Evolutionary conservation across 305 asterid species (phyloP), one percentile per base, ranked within the genome.

Genomic region (Solanum hybrid): DNA sequence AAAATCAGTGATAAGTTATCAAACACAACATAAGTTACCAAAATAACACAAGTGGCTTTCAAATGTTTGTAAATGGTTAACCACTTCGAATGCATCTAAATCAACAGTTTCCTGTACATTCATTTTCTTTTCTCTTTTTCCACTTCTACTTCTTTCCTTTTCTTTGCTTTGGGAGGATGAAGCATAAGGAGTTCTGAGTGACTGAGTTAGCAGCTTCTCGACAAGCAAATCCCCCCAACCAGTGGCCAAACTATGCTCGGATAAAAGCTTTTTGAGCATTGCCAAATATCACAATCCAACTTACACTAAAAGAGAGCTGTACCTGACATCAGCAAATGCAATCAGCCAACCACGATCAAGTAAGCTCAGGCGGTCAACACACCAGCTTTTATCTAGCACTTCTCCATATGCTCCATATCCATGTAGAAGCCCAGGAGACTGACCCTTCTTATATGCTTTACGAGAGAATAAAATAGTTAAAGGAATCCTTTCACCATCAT

Each of bases 241-340:
- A 36, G 85, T 79, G 35, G 86, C 14, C 67, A 24, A 81, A 81
- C 24, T 26, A 40, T 39, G 35, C 87, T 42, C 2, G 5, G 73
- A 28, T 5, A 46, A 40, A 82, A 82, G 37, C n/a, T 82, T 82
- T 36, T 12, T 37, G 35, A 80, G 67, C 22, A 36, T 31, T 46
- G 4, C 75, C 12, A 40, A 37, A 42, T 34, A 40, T 11, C 11
- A 75, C 31, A 5, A 91, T 39, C 39, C 90, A 80, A 36, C 71
- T n/a, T 4, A 13, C 18, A 14, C 14, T 42, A 8, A 67, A 84
- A 46, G 35, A 28, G 77, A 86, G 18, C 79, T 36, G 87, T 93
- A 97, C 99, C 99, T 97, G 89, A 95, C 98, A 91, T 97, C 99
- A 33, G 99, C 98, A 92, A 94, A 97, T 86, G 98, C 99, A 89